These are phyloP conservation scores for Pulveroboletus sp. DNA, from an alignment of 768 basidiomycete genomes.

Conservation along the genomic window DNA sequence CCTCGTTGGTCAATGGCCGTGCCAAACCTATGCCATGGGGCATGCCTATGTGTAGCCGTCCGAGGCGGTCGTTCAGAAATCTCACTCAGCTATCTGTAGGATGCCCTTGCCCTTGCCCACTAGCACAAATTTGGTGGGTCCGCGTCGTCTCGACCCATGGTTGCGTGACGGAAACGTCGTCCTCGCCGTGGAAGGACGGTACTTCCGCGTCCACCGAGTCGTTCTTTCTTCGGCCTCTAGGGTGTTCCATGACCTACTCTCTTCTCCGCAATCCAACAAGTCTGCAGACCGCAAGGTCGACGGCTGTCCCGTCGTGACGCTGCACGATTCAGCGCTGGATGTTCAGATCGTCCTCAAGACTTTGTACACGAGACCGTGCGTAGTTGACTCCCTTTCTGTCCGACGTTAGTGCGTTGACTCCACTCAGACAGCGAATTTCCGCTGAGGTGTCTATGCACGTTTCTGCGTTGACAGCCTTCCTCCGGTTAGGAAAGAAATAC, in stretches of 20 bases:
- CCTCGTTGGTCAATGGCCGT: constrained; percentile 26
- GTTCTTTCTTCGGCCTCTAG: constrained; percentile 22
- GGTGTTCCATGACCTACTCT: constrained; percentile 19
- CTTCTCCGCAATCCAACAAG: constrained; percentile 6
- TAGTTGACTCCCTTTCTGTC: constrained; percentile 3
- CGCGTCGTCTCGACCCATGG: constrained; percentile 22
- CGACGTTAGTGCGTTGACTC: constrained; percentile 2
- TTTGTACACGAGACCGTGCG: constrained; percentile 20
- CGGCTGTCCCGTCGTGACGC: constrained; percentile 21
- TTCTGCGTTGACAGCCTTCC: constrained; percentile 20
- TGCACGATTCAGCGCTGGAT: constrained; percentile 18
- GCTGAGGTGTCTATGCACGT: constrained; percentile 16
- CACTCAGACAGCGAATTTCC: constrained; percentile 19
- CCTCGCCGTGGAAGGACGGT: constrained; percentile 18
- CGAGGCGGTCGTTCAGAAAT: constrained; percentile 4
- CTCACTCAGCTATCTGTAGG: too few species aligned
- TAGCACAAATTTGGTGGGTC: constrained; percentile 6
- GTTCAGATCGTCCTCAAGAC: constrained; percentile 26
- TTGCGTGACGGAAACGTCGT: constrained; percentile 22
- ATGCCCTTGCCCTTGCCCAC: constrained; percentile 17
- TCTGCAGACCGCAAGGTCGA: constrained; percentile 14
- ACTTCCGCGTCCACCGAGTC: constrained; percentile 19
- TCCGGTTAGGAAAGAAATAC: constrained; percentile 22
- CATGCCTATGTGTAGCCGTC: constrained; percentile 16
- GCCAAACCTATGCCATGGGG: constrained; percentile 21